phyloP scores from a whole-genome alignment of 2,329 filamentous ascomycete genomes.

The Penicillium frequentans region DNA sequence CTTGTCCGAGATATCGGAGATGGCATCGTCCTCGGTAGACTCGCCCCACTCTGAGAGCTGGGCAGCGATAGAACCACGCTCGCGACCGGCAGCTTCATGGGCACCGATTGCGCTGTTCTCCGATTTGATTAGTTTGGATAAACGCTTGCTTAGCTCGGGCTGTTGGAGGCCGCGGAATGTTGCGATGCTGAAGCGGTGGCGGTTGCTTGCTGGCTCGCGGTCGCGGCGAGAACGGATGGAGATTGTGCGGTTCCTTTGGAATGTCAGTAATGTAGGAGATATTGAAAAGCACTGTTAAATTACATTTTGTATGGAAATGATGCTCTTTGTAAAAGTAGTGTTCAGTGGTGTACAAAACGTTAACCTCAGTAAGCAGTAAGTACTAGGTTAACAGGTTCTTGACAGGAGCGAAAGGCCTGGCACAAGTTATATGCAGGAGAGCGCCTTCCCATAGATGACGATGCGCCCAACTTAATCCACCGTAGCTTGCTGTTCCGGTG shows the following conservation, averaged over 20 bases:
- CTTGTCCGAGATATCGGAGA: constrained; percentile 93
- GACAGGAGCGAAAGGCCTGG: background rate
- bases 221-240: constrained; percentile 41
- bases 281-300: background rate
- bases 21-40: constrained; percentile 78
- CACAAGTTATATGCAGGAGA: background rate
- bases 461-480: constrained; percentile 13
- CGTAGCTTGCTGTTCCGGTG: background rate
- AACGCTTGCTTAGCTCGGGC: constrained; percentile 82
- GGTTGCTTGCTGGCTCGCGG: constrained; percentile 20
- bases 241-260: constrained; percentile 43
- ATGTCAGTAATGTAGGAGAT: constrained; percentile 1
- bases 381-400: background rate
- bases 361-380: background rate
- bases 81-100: constrained; percentile 80
- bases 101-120: constrained; percentile 85
- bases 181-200: constrained; percentile 66
- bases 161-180: constrained; percentile 83
- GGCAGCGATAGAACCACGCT: constrained; percentile 79
- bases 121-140: constrained; percentile 91
- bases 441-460: constrained; percentile 28
- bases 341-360: background rate
- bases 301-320: constrained; percentile 12
- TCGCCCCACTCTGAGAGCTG: constrained; percentile 98
- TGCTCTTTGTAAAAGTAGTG: background rate